phyloP scores from a whole-genome alignment of 208 protist genomes.

The Tetramitus jugosus region DNA sequence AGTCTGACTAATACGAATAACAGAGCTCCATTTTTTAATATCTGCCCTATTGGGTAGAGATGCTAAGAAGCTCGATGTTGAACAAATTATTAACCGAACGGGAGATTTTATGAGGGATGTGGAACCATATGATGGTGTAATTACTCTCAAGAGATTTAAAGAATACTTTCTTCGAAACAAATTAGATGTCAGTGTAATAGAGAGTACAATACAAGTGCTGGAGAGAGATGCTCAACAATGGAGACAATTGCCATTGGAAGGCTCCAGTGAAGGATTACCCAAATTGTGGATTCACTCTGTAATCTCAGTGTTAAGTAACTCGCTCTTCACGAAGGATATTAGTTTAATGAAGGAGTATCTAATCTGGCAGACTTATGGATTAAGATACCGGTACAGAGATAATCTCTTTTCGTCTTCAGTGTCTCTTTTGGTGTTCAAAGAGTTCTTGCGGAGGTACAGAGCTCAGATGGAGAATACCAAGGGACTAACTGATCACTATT shows the following conservation, averaged over 20 bases:
- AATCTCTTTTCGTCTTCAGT: too few relatives aligned
- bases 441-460: too few relatives aligned
- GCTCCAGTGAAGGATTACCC: background rate
- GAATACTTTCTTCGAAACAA: background rate
- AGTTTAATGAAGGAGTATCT: too few relatives aligned
- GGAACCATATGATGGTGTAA: background rate
- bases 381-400: too few relatives aligned
- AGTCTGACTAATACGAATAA: background rate
- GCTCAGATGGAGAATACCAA: too few relatives aligned
- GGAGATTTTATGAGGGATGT: background rate
- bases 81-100: background rate
- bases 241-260: background rate
- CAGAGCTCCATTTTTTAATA: background rate
- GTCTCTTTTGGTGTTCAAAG: too few relatives aligned
- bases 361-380: too few relatives aligned
- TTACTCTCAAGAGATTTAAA: background rate
- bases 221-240: background rate
- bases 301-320: too few relatives aligned
- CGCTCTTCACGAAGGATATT: too few relatives aligned
- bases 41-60: background rate
- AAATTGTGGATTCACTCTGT: background rate
- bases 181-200: background rate
- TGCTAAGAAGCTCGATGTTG: background rate
- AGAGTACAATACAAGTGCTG: background rate
- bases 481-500: too few relatives aligned